These are phyloP conservation scores for Dacryopinax primogenitus DNA, from an alignment of 768 basidiomycete genomes.

Conservation along the genomic window DNA sequence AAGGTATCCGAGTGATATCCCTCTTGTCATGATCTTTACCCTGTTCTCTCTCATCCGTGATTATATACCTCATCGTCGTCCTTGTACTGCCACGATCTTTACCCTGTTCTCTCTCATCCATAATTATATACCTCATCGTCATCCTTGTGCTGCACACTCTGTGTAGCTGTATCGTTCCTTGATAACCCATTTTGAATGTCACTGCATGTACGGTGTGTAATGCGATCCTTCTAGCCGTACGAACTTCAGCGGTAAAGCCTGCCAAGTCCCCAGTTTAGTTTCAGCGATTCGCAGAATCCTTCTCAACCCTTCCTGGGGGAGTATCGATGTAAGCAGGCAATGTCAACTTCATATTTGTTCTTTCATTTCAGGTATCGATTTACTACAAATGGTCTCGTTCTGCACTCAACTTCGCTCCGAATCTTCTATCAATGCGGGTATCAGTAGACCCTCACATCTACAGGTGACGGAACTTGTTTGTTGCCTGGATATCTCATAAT, in stretches of 20 bases:
- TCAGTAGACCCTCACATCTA: slow-evolving; percentile 10
- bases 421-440: slow-evolving; percentile 9
- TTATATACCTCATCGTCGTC: background rate
- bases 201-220: no score
- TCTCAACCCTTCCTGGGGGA: no score
- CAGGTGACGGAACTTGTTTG: slow-evolving; percentile 16
- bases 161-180: slow-evolving; percentile 5
- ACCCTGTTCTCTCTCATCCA: background rate
- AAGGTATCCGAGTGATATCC: background rate
- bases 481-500: slow-evolving; percentile 13
- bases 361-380: no score
- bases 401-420: no score
- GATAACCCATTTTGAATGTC: background rate
- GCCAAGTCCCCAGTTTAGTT: no score
- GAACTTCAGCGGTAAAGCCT: no score
- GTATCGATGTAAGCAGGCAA: no score
- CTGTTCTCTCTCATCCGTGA: background rate
- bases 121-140: background rate
- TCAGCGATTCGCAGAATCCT: no score
- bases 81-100: slow-evolving; percentile 6
- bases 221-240: no score
- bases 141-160: background rate
- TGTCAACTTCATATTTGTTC: no score
- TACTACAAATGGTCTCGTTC: no score
- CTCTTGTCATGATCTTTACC: slow-evolving; percentile 8